A percentile compares a stretch with the other conserved stretches of the same genome.
These are phyloP conservation scores for Phytopythium kandeliae DNA, from an alignment of 352 stramenopile species.

Conservation along the genomic window DNA sequence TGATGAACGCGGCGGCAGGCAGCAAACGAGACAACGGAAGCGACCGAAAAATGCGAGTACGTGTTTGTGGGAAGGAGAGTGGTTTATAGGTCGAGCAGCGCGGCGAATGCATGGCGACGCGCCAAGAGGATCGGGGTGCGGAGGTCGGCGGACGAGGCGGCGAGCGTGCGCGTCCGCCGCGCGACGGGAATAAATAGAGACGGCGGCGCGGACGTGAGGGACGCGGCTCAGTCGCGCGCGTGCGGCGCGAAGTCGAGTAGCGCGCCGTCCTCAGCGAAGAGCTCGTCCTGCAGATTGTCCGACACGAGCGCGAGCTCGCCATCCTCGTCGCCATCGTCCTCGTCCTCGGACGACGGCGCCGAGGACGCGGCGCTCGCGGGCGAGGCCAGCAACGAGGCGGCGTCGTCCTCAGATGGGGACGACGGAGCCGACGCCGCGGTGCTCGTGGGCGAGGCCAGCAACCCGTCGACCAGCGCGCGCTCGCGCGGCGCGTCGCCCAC, in stretches of 20 bases:
- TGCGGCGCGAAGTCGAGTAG: conserved; percentile 53
- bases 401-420: conserved; percentile 26
- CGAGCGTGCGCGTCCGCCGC: no score
- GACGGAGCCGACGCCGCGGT: conserved; percentile 10
- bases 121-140: conserved; percentile 13
- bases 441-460: conserved; percentile 64
- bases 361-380: conserved; percentile 61
- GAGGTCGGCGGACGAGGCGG: background rate
- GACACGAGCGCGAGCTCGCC: conserved; percentile 59
- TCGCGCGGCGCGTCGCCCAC: conserved; percentile 14
- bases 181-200: no score
- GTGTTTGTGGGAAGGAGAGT: conserved; percentile 4
- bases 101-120: background rate
- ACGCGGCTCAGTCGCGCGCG: conserved; percentile 16
- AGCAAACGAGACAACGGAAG: background rate
- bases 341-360: conserved; percentile 32
- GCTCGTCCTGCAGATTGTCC: conserved; percentile 70
- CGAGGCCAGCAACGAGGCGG: conserved; percentile 43
- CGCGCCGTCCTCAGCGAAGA: conserved; percentile 63
- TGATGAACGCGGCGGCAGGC: background rate
- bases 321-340: conserved; percentile 24
- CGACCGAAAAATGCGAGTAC: conserved; percentile 2
- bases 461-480: conserved; percentile 58
- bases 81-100: no score
- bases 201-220: background rate